phyloP scores from a whole-genome alignment of 441 rosid genomes.

The Gossypium gossypioides region DNA sequence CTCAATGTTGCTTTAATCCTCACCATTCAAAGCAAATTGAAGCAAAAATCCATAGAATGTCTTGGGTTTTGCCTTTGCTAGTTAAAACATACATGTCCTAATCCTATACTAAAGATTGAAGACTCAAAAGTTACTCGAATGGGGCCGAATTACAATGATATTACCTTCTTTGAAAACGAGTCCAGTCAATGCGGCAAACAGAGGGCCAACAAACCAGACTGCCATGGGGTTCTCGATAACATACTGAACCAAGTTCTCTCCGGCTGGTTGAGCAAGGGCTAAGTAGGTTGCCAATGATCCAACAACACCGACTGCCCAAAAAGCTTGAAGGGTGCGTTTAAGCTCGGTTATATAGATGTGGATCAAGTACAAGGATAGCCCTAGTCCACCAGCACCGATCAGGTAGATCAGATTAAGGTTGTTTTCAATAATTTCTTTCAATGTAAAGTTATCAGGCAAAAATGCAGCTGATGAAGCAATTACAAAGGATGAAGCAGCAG shows the following conservation, averaged over 20 bases:
- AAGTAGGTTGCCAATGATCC: constrained; percentile 60
- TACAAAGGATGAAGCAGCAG: constrained; percentile 68
- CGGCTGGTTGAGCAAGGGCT: constrained; percentile 59
- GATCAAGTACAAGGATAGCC: constrained; percentile 58
- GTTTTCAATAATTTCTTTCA: constrained; percentile 40
- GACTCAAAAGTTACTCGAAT: background rate
- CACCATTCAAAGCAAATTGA: no score
- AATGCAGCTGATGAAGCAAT: constrained; percentile 67
- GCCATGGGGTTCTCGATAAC: constrained; percentile 51
- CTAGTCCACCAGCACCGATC: constrained; percentile 72
- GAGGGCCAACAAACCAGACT: constrained; percentile 88
- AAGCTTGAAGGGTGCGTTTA: constrained; percentile 85
- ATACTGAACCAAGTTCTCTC: constrained; percentile 52
- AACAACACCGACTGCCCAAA: constrained; percentile 73
- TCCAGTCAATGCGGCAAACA: constrained; percentile 79
- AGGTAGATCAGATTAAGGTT: constrained; percentile 57
- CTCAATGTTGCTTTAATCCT: no score
- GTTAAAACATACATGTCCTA: background rate
- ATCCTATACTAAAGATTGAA: background rate
- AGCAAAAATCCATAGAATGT: no score
- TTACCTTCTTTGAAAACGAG: constrained; percentile 94
- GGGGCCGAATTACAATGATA: background rate
- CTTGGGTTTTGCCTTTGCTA: background rate
- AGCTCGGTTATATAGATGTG: constrained; percentile 87
- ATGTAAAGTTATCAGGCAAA: constrained; percentile 38